A percentile compares a stretch with the other conserved stretches of the same genome.
Evolutionary conservation across 257 asterid species (phyloP).

Genomic region (Ocimum tenuiflorum): DNA sequence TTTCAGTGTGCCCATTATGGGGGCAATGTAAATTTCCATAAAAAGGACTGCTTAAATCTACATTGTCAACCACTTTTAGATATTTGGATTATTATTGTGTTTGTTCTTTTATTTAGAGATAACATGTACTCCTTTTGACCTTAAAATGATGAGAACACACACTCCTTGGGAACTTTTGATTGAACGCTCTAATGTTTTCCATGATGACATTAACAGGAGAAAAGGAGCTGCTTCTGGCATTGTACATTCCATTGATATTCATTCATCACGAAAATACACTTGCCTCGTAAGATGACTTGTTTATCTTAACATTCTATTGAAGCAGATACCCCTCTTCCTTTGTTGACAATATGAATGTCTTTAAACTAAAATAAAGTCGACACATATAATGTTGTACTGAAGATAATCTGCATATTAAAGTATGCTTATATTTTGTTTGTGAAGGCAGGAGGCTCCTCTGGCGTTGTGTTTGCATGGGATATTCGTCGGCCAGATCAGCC

Average conservation of each 20-base stretch:
- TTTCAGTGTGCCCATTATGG: not conserved
- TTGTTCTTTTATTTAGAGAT: not conserved
- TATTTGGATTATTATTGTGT: not conserved
- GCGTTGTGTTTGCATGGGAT: slow-evolving; percentile 95
- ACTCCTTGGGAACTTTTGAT: not conserved
- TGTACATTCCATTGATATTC: slow-evolving; percentile 81
- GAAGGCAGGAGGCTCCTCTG: slow-evolving; percentile 98
- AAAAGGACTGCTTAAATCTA: not conserved
- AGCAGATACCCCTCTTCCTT: not conserved
- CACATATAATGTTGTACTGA: not conserved
- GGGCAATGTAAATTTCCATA: not conserved
- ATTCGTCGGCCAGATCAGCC: slow-evolving; percentile 75
- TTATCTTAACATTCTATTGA: not conserved
- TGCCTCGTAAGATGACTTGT: slow-evolving; percentile 68
- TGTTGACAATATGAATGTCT: not conserved
- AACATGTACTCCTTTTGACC: not conserved
- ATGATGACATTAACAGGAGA: slow-evolving; percentile 37
- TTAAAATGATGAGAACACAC: not conserved
- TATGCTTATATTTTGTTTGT: slow-evolving; percentile 17
- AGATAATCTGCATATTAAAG: too few species aligned
- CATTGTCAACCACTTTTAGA: not conserved
- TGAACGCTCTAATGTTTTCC: slow-evolving; percentile 9
- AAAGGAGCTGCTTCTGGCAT: slow-evolving; percentile 54
- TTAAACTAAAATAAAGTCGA: not conserved
- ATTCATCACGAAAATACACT: slow-evolving; percentile 79